A percentile compares a stretch with the other conserved stretches of the same genome.
These are phyloP conservation scores for Actinomortierella ambigua DNA, from an alignment of 371 early-diverging fungal genomes.

Conservation along the genomic window DNA sequence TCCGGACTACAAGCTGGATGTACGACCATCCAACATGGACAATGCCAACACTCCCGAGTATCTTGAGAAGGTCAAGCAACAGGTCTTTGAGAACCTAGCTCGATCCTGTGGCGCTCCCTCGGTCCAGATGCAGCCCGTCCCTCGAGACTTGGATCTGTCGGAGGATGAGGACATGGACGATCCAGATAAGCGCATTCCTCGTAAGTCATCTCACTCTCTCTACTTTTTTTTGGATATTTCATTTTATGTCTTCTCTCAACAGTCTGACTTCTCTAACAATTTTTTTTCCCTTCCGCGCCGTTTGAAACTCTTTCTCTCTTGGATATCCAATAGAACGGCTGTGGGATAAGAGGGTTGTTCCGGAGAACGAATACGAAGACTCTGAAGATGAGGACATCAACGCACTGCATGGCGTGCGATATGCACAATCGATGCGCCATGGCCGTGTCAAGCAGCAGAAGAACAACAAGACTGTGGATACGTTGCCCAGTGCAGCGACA, in stretches of 20 bases:
- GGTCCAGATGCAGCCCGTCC: slow-evolving; percentile 90
- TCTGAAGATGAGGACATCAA: slow-evolving; percentile 65
- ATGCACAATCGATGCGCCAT: slow-evolving; percentile 31
- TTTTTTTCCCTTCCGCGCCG: background rate
- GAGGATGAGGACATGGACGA: slow-evolving; percentile 54
- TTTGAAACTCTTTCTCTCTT: too few species aligned
- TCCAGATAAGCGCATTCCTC: slow-evolving; percentile 58
- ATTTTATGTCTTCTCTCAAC: background rate
- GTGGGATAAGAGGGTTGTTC: slow-evolving; percentile 58
- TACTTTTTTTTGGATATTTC: background rate
- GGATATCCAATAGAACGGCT: slow-evolving; percentile 49
- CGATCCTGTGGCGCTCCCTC: slow-evolving; percentile 91
- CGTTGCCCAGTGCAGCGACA: slow-evolving; percentile 34
- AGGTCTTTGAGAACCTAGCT: slow-evolving; percentile 90
- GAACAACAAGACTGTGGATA: slow-evolving; percentile 20
- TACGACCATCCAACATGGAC: slow-evolving; percentile 95
- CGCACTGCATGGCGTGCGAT: slow-evolving; percentile 30
- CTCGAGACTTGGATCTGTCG: slow-evolving; percentile 51
- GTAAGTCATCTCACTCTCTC: slow-evolving; percentile 38
- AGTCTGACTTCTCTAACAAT: background rate
- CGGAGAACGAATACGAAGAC: slow-evolving; percentile 67
- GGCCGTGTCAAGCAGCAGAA: slow-evolving; percentile 12
- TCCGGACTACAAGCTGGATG: slow-evolving; percentile 93
- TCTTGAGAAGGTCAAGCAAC: slow-evolving; percentile 85
- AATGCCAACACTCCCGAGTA: slow-evolving; percentile 93